Evolutionary conservation across 2,329 filamentous ascomycete species (phyloP), one percentile per base, ranked within the genome.

Genomic region (Verticillium dahliae): DNA sequence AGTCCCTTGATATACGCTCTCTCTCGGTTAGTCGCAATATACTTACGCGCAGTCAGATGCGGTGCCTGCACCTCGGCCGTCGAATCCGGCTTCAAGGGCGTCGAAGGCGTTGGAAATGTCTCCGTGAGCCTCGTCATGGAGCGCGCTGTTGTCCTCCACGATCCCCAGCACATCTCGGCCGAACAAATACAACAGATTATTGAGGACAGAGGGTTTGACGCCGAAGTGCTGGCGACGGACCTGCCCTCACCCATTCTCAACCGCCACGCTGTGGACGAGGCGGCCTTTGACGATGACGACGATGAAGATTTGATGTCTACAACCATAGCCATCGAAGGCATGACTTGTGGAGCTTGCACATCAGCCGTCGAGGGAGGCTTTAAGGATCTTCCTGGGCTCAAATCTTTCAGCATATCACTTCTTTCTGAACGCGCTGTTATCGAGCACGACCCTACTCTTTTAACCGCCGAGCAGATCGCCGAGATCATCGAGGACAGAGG

Each of bases 11-110:
- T 31, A 31, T 5, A 31, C 27, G 4, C 4, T 5, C 27, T 31
- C 27, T 62, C 62, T 56, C 6, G 18, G 60, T 50, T 61, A 38
- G 60, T 37, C 34, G 31, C 58, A 38, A 61, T 50, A 34, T 58
- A 22, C 33, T 56, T 34, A 56, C 54, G 54, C 52, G 35, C 41
- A 83, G 80, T 84, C 82, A 86, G 84, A 66, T 99, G 95, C 78
- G 93, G 94, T 72, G 90, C 94, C 68, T 99, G 95, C 74, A 97
- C 94, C 34, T 96, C 93, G 55, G 89, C 95, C n/a, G 89, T 99
- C 68, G 94, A 98, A 81, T 86, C 89, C 63, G 95, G 90, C 67
- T 96, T 99, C 78, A 90, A 91, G 70, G 86, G 85, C 67, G 84
- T 96, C 5, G 81, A 89, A 45, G 94, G 95, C 60, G 87, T 95